phyloP scores from a whole-genome alignment of 2,329 filamentous ascomycete genomes.

The Aureobasidium vineae region DNA sequence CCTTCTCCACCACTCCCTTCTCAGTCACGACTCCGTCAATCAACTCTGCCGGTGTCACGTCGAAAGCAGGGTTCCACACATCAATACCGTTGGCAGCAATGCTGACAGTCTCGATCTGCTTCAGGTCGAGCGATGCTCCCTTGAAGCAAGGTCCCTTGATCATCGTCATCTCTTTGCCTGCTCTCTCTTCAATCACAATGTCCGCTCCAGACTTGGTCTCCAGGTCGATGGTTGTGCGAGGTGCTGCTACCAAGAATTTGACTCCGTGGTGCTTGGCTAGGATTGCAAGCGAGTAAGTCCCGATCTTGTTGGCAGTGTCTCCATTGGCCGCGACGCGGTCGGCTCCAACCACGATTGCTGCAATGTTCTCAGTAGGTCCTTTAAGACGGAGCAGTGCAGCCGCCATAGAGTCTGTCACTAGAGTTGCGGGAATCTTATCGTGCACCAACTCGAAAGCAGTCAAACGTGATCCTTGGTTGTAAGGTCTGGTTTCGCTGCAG shows the following conservation, averaged over 20 bases:
- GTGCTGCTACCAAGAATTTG: slow-evolving; percentile 93
- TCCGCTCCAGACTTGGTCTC: slow-evolving; percentile 71
- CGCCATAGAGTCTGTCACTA: slow-evolving; percentile 97
- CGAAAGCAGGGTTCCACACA: slow-evolving; percentile 97
- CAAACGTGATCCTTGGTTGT: slow-evolving; percentile 93
- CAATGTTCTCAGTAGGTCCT: slow-evolving; percentile 62
- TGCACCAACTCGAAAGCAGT: slow-evolving; percentile 97
- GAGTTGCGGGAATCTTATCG: slow-evolving; percentile 83
- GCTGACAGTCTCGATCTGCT: slow-evolving; percentile 67
- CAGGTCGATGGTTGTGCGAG: slow-evolving; percentile 90
- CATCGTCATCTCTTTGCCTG: slow-evolving; percentile 76
- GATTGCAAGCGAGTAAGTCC: slow-evolving; percentile 91
- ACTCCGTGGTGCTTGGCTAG: slow-evolving; percentile 82
- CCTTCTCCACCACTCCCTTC: slow-evolving; percentile 80
- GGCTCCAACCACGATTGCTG: slow-evolving; percentile 88
- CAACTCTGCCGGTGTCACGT: slow-evolving; percentile 82
- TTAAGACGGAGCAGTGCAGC: slow-evolving; percentile 70
- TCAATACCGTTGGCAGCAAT: slow-evolving; percentile 73
- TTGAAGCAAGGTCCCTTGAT: slow-evolving; percentile 71
- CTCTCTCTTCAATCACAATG: slow-evolving; percentile 89
- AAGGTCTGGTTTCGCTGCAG: slow-evolving; percentile 95
- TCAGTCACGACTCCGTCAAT: slow-evolving; percentile 97
- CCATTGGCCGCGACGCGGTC: slow-evolving; percentile 95
- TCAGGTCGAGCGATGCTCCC: slow-evolving; percentile 60
- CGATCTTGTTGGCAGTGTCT: slow-evolving; percentile 98